Evolutionary conservation across 1,284 basidiomycete genomes (phyloP).

Genomic region (Cryptococcus deneoformans): DNA sequence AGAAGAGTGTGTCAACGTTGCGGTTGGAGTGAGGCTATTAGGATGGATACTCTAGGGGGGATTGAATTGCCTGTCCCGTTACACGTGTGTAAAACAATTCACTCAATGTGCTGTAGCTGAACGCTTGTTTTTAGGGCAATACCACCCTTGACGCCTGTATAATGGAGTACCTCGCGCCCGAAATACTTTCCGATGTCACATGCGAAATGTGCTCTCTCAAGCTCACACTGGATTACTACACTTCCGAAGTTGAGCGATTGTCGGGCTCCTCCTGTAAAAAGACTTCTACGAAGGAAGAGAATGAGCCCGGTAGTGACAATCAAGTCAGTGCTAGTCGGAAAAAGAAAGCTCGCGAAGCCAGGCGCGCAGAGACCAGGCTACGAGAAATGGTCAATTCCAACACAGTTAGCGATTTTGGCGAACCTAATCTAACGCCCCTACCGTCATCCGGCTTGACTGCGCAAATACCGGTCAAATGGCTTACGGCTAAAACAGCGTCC

Average conservation of each 20-base stretch:
- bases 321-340: constrained; percentile 58
- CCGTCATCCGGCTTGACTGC: constrained; percentile 5
- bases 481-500: constrained; percentile 31
- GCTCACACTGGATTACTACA: constrained; percentile 42
- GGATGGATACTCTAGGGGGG: constrained; percentile 46
- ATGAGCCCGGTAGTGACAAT: constrained; percentile 6
- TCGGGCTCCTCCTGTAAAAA: constrained; percentile 19
- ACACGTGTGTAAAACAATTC: constrained; percentile 25
- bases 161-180: constrained; percentile 50
- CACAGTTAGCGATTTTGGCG: constrained; percentile 18
- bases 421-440: constrained; percentile 16
- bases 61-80: constrained; percentile 46
- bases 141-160: constrained; percentile 50
- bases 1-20: constrained; percentile 43
- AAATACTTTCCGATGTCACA: constrained; percentile 50
- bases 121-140: constrained; percentile 35
- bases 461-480: constrained; percentile 36
- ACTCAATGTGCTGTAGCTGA: not conserved
- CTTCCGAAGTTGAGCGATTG: constrained; percentile 39
- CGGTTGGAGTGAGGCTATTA: constrained; percentile 42
- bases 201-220: constrained; percentile 52
- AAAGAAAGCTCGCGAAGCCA: constrained; percentile 66
- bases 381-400: constrained; percentile 61
- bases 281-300: constrained; percentile 22
- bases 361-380: constrained; percentile 61